A percentile compares a stretch with the other conserved stretches of the same genome.
Evolutionary conservation across 768 basidiomycete species (phyloP).

Genomic region (Mycena vulgaris): DNA sequence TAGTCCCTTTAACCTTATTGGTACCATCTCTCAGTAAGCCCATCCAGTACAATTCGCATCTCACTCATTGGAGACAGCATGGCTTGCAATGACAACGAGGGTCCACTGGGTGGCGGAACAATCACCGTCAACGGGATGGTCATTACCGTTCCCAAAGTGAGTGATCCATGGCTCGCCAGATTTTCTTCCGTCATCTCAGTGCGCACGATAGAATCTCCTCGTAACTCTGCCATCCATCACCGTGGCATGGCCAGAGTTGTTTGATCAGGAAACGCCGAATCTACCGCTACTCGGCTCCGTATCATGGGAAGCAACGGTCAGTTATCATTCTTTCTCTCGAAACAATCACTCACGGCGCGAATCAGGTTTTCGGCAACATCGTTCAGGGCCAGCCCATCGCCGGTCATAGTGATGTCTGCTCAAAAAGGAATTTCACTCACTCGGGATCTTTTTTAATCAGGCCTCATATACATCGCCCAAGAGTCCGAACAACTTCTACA

Average conservation of each 20-base stretch:
- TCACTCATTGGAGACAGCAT: no score
- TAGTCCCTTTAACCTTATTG: no score
- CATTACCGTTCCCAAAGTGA: conserved; percentile 17
- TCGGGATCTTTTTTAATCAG: no score
- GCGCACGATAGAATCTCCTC: conserved; percentile 12
- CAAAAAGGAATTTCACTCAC: no score
- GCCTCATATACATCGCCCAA: no score
- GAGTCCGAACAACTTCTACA: no score
- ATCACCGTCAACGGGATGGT: conserved; percentile 18
- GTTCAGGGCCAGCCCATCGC: conserved; percentile 13
- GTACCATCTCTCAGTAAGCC: no score
- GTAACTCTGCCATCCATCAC: conserved; percentile 25
- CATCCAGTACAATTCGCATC: no score
- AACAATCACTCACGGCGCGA: neutral
- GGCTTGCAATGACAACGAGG: neutral
- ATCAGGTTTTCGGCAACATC: neutral
- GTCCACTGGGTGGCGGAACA: conserved; percentile 11
- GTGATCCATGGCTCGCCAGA: neutral
- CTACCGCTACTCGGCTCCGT: no score
- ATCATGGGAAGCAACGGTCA: no score
- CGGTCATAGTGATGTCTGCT: conserved; percentile 1
- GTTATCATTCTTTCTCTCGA: no score
- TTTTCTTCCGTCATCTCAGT: neutral
- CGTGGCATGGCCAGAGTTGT: conserved; percentile 25
- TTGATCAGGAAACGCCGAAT: neutral